A percentile compares a stretch with the other conserved stretches of the same genome.
phyloP scores from a whole-genome alignment of 768 basidiomycete genomes.

The Hebeloma cylindrosporum region DNA sequence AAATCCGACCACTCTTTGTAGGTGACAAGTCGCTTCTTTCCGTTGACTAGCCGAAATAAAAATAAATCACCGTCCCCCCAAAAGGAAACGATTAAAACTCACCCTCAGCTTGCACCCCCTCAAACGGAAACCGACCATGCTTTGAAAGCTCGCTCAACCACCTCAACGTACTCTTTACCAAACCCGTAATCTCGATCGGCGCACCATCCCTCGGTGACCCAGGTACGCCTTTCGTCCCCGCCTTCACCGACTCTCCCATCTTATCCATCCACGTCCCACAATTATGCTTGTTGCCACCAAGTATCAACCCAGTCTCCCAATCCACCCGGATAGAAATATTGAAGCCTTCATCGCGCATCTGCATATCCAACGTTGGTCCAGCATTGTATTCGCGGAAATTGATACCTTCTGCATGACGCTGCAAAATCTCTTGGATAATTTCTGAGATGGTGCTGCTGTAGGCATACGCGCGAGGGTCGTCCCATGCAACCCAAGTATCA shows the following conservation, averaged over 20 bases:
- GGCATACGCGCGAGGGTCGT: slow-evolving; percentile 81
- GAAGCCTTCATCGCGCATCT: slow-evolving; percentile 93
- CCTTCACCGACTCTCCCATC: slow-evolving; percentile 92
- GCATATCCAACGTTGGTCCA: slow-evolving; percentile 94
- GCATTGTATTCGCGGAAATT: slow-evolving; percentile 96
- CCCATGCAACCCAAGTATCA: slow-evolving; percentile 91
- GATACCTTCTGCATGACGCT: slow-evolving; percentile 91
- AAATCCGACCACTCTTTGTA: slow-evolving; percentile 90
- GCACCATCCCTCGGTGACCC: slow-evolving; percentile 96
- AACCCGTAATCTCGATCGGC: slow-evolving; percentile 92
- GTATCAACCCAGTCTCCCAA: slow-evolving; percentile 89
- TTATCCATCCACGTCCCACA: slow-evolving; percentile 99
- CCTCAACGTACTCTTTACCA: slow-evolving; percentile 88
- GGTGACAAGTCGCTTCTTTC: slow-evolving; percentile 66
- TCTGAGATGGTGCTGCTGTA: slow-evolving; percentile 87
- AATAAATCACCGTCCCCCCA: not conserved
- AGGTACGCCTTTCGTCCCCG: slow-evolving; percentile 93
- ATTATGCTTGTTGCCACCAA: slow-evolving; percentile 82
- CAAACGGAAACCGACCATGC: slow-evolving; percentile 79
- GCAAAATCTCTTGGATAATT: slow-evolving; percentile 93
- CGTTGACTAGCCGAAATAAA: slow-evolving; percentile 53
- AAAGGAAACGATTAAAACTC: slow-evolving; percentile 36
- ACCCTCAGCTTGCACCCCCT: slow-evolving; percentile 83
- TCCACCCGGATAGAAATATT: slow-evolving; percentile 93
- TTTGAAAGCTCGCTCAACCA: slow-evolving; percentile 77